Evolutionary conservation across 2,329 filamentous ascomycete species (phyloP).

Genomic region (Exophiala aquamarina): DNA sequence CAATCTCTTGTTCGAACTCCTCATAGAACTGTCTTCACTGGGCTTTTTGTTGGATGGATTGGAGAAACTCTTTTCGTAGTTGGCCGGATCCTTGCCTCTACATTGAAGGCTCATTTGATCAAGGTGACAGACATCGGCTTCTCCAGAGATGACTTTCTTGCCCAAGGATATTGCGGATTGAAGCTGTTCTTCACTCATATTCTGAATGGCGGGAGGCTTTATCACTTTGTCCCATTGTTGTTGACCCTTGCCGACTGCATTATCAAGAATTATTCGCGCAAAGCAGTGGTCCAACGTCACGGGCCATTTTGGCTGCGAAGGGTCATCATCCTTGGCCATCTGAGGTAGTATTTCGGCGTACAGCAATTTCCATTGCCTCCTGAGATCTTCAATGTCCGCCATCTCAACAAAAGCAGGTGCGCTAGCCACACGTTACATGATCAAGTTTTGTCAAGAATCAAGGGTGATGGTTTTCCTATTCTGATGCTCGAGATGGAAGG

Average conservation of each 20-base stretch:
- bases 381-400: slow-evolving; percentile 15
- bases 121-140: slow-evolving; percentile 39
- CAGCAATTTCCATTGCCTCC: slow-evolving; percentile 25
- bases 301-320: slow-evolving; percentile 41
- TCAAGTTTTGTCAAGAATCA: too few relatives aligned
- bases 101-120: slow-evolving; percentile 41
- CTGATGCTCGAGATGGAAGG: not conserved
- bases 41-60: not conserved
- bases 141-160: slow-evolving; percentile 37
- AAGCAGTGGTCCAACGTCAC: slow-evolving; percentile 34
- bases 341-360: slow-evolving; percentile 29
- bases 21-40: not conserved
- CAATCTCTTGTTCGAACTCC: not conserved
- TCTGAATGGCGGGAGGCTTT: slow-evolving; percentile 42
- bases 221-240: slow-evolving; percentile 46
- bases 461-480: too few relatives aligned
- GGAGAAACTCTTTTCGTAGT: slow-evolving; percentile 13
- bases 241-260: slow-evolving; percentile 35
- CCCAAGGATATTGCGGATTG: slow-evolving; percentile 39
- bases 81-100: slow-evolving; percentile 35
- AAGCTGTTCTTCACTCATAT: slow-evolving; percentile 43
- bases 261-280: slow-evolving; percentile 38
- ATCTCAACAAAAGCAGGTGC: too few relatives aligned
- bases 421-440: too few relatives aligned
- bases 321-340: slow-evolving; percentile 24